Conservation (phyloP, 192 early-diverging fungal genomes). For the Coemansia sp. region DNA sequence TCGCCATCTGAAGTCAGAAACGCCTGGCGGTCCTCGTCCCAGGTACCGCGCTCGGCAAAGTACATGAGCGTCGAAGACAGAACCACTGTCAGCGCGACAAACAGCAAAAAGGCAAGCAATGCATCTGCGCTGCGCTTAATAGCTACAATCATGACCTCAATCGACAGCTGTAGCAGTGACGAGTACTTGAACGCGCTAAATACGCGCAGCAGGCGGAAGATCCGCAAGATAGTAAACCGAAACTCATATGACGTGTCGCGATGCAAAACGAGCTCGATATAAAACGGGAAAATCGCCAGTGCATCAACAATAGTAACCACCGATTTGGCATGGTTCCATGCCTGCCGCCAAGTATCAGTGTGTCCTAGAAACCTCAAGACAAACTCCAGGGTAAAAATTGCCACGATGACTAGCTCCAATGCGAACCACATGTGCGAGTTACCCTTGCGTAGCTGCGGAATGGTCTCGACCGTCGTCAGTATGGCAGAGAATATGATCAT, state of each 20-base stretch:
- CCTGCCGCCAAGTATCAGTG: constrained; percentile 67
- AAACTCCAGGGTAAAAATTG: constrained; percentile 77
- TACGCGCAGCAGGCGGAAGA: constrained; percentile 75
- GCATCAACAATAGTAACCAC: constrained; percentile 69
- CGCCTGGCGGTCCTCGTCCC: constrained; percentile 65
- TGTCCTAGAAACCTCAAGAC: constrained; percentile 69
- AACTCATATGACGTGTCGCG: constrained; percentile 77
- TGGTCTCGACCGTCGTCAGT: constrained; percentile 79
- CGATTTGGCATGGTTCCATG: constrained; percentile 54
- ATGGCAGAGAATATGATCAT: constrained; percentile 74
- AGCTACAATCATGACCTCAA: constrained; percentile 83
- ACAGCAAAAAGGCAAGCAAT: constrained; percentile 72
- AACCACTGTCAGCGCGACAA: constrained; percentile 70
- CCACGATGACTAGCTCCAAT: constrained; percentile 71
- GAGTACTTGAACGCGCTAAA: constrained; percentile 85
- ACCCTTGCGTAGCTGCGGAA: constrained; percentile 67
- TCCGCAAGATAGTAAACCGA: constrained; percentile 78
- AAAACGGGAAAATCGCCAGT: constrained; percentile 78
- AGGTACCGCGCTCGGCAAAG: constrained; percentile 81
- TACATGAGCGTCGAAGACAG: constrained; percentile 78
- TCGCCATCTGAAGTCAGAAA: constrained; percentile 72
- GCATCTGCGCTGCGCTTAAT: constrained; percentile 76
- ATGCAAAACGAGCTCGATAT: constrained; percentile 69
- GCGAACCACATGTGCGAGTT: constrained; percentile 61
- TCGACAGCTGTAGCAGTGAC: constrained; percentile 78